Conservation (phyloP, 352 stramenopile species). For the Globisporangium recalcitrans region DNA sequence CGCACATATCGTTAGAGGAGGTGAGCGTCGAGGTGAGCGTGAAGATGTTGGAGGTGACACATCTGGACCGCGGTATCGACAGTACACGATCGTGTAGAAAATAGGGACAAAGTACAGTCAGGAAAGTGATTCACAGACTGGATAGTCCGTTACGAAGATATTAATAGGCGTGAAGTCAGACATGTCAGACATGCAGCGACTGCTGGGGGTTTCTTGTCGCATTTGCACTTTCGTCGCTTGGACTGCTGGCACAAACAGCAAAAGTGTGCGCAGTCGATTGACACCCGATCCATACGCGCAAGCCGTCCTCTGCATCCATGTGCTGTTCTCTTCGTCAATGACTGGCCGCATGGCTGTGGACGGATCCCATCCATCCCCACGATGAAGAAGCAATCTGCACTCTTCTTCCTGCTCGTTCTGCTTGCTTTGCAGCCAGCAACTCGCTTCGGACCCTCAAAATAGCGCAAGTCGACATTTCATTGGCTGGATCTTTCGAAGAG, state of each 20-base stretch:
- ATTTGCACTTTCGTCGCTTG: not conserved
- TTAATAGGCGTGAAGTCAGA: not conserved
- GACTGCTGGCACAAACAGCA: not conserved
- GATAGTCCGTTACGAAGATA: not conserved
- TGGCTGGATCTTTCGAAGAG: not conserved
- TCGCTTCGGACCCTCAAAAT: not conserved
- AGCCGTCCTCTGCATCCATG: not conserved
- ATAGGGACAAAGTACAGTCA: too few relatives aligned
- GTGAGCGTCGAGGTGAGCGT: too few relatives aligned
- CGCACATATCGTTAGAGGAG: not conserved
- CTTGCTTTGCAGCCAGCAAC: not conserved
- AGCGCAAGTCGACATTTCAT: not conserved
- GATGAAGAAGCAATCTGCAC: not conserved
- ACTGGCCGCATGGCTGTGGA: not conserved
- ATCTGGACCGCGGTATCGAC: not conserved
- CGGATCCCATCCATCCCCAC: not conserved
- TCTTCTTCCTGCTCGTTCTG: not conserved
- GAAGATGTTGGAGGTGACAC: not conserved
- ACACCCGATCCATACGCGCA: not conserved
- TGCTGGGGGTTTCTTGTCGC: not conserved
- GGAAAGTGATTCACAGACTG: too few relatives aligned
- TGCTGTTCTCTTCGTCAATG: not conserved
- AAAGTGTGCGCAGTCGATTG: not conserved
- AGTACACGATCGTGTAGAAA: conserved; percentile 12
- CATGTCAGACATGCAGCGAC: too few relatives aligned